Base-by-base conservation (phyloP, 495 filamentous ascomycete species). In the Neurospora sp. region DNA sequence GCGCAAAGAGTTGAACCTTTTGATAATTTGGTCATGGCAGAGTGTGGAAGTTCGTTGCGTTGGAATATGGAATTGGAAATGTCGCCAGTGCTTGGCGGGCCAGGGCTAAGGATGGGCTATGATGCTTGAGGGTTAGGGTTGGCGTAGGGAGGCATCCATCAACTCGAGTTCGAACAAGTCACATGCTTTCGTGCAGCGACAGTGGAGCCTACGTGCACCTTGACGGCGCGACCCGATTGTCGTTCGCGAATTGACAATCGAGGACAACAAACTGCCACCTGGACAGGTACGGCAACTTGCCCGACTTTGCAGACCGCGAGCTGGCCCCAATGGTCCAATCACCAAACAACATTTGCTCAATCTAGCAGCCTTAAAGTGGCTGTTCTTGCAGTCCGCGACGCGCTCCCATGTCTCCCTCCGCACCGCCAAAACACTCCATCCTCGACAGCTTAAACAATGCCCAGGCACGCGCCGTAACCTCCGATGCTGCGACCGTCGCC, bases 401-500 rank as follows among this genome's bases (percentile, higher is more conserved):
- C 27, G 20, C 74, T 42, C 65, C 72, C 27, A 35, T 75, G 42
- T 41, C 71, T 9, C 71, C 69, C 35, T 61, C 53, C 53, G 1
- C 53, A 7, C 0, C 53, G 7, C 53, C 53, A 18, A 70, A 75
- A 38, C 73, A 76, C 68, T 48, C 80, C 22, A 81, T 81, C 40
- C 74, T 98, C 68, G 79, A 88, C 78, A 92, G 91, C 44, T 88
- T 99, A 59, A 99, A 99, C 82, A 77, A 81, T 42, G 93, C 93
- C 3, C 96, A 99, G 80, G 85, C 86, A 68, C 86, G 87, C n/a
- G 96, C 96, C 0, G 96, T 98, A 65, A 91, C 90, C 38, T 97
- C 91, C 6, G 85, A 88, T 27, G 88, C 94, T 1, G 82, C 89
- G 22, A 91, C 96, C 7, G 84, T 98, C 4, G 96, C 97, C 73